phyloP scores from a whole-genome alignment of 768 basidiomycete species.

The Pilatotrama ljubarskyi region DNA sequence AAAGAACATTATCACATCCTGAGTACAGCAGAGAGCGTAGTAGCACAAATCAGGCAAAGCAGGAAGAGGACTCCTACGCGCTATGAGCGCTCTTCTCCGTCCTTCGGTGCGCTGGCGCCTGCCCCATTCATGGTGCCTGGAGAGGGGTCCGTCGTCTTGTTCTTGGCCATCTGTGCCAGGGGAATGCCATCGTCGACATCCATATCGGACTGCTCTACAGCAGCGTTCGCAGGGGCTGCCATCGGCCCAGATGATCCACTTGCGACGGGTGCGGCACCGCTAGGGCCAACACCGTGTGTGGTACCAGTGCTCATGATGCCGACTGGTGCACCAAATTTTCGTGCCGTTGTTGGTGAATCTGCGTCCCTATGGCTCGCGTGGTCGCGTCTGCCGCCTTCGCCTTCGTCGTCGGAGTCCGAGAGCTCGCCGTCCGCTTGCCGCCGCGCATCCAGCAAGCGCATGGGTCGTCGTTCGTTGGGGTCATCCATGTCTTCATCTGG shows the following conservation, averaged over 20 bases:
- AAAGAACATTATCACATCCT: background rate
- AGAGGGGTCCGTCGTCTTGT: constrained; percentile 6
- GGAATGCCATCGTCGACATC: constrained; percentile 34
- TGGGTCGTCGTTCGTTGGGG: constrained; percentile 73
- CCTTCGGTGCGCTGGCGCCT: background rate
- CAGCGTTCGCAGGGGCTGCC: background rate
- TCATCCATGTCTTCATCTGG: constrained; percentile 83
- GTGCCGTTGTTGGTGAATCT: constrained; percentile 38
- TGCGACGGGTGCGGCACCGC: constrained; percentile 48
- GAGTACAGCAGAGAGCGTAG: background rate
- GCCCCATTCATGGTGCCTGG: background rate
- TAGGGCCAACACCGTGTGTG: constrained; percentile 76
- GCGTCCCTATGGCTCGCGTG: constrained; percentile 58
- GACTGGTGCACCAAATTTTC: constrained; percentile 62
- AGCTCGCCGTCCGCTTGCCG: constrained; percentile 86
- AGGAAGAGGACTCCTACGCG: background rate
- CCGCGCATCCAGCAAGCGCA: constrained; percentile 74
- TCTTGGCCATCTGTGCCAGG: constrained; percentile 15
- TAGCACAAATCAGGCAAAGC: background rate
- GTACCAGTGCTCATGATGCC: constrained; percentile 71
- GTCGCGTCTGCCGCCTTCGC: constrained; percentile 80
- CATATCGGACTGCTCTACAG: constrained; percentile 31
- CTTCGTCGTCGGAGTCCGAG: constrained; percentile 98
- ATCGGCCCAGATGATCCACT: constrained; percentile 1
- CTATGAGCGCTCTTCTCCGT: background rate